Base-by-base conservation (phyloP, 345 rosid genomes). In the Lepidium aucheri region DNA sequence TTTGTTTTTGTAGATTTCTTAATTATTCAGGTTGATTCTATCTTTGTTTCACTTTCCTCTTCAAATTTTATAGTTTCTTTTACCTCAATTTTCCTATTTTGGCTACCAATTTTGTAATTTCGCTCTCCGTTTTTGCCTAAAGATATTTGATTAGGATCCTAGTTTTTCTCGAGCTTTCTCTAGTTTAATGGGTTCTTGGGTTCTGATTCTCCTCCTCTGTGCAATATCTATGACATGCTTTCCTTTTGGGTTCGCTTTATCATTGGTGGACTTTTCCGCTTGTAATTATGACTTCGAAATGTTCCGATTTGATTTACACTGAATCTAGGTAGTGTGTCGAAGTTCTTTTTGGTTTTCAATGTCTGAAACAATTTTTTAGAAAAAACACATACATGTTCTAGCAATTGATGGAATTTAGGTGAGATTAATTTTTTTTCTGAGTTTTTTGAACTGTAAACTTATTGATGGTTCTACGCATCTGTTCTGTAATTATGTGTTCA, bases 221-320 rank as follows among this genome's bases (percentile, higher is more conserved):
- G 18, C 67, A 15, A 68, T 75, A 16, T 24, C 76, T 17, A 20
- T 68, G 18, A 67, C 78, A 16, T 75, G 69, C 30, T 45, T 60
- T 28, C 39, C 46, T 9, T 22, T 24, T 3, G 71, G 70, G 22
- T 51, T 54, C 46, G 82, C 53, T 65, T 74, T 70, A 10, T 65
- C 85, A 1, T 38, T 5, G 7, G 51, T 60, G 3, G 58, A 80
- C 60, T 69, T 74, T 14, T 36, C 82, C 64, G 16, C 62, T 10
- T 89, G 93, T 69, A 81, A 81, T 13, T 43, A 42, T 36, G 83
- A 83, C 53, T 68, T 85, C 24, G 58, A 68, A 53, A 24, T 69
- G 47, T 85, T 87, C 58, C 49, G 74, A 3, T 70, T 63, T 66
- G 67, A 69, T 34, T n/a, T n/a, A n/a, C n/a, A 2, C 2, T 20